Conservation (phyloP, 768 basidiomycete genomes). For the Leucocoprinus birnbaumii region DNA sequence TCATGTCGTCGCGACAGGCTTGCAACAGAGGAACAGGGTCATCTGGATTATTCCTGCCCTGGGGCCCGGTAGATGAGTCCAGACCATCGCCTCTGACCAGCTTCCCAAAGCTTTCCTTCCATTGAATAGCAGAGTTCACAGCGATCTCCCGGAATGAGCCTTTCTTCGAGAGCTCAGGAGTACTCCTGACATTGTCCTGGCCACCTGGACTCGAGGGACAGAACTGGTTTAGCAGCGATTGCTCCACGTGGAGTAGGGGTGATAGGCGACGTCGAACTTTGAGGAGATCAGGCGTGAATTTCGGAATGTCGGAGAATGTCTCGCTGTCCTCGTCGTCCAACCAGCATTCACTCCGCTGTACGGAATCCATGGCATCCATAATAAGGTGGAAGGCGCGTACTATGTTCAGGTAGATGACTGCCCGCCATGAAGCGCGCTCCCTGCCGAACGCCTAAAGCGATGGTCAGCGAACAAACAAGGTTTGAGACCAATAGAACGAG, state of each 20-base stretch:
- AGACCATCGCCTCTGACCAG: constrained; percentile 11
- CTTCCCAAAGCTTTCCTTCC: constrained; percentile 46
- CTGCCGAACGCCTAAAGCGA: constrained; percentile 46
- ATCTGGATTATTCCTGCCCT: constrained; percentile 44
- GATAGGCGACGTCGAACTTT: constrained; percentile 57
- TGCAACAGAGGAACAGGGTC: constrained; percentile 59
- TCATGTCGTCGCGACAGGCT: constrained; percentile 63
- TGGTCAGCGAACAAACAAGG: neutral
- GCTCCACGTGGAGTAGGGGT: constrained; percentile 62
- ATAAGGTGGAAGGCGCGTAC: constrained; percentile 66
- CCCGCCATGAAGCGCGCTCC: constrained; percentile 64
- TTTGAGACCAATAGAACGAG: neutral
- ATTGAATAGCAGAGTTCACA: constrained; percentile 46
- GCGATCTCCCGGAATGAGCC: constrained; percentile 40
- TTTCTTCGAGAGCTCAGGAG: constrained; percentile 8
- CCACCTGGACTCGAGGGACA: constrained; percentile 37
- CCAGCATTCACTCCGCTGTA: constrained; percentile 19
- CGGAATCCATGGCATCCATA: constrained; percentile 48
- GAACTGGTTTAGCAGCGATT: constrained; percentile 53
- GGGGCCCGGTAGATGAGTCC: neutral
- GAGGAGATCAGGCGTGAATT: constrained; percentile 41
- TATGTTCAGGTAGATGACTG: constrained; percentile 68
- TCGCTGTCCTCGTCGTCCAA: constrained; percentile 20
- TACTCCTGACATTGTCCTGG: constrained; percentile 26
- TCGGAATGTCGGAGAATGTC: constrained; percentile 25